These are phyloP conservation scores for Talaromyces rugulosus DNA, from an alignment of 2,329 filamentous ascomycete genomes.

Conservation along the genomic window DNA sequence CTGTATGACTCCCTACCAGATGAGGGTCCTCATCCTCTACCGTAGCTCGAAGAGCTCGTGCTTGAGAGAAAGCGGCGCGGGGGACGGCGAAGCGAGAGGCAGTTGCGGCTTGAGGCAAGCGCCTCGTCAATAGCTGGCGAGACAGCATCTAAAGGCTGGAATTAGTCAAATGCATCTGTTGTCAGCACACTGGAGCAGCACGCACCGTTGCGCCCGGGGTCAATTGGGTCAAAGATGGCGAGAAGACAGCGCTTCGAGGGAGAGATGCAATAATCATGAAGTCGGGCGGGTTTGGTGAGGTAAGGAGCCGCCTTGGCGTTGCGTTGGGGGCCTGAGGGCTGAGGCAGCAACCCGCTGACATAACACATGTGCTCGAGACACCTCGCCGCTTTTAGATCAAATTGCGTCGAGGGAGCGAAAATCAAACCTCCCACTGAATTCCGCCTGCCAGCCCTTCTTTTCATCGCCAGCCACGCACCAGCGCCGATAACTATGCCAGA, in stretches of 20 bases:
- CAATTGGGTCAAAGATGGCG: constrained; percentile 14
- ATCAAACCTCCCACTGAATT: constrained; percentile 38
- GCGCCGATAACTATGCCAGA: constrained; percentile 44
- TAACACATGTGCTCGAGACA: background rate
- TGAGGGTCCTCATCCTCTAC: constrained; percentile 39
- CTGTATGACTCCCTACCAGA: constrained; percentile 30
- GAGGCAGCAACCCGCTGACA: constrained; percentile 15
- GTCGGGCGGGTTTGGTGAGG: constrained; percentile 7
- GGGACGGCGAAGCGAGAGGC: constrained; percentile 33
- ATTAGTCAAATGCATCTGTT: background rate
- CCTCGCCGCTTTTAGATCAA: constrained; percentile 18
- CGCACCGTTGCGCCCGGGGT: constrained; percentile 25
- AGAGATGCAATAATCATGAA: background rate
- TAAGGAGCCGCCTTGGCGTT: constrained; percentile 1
- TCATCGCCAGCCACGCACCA: constrained; percentile 34
- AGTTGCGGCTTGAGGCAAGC: constrained; percentile 32
- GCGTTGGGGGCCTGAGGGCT: constrained; percentile 6
- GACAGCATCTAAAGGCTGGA: constrained; percentile 37
- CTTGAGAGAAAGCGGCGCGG: constrained; percentile 41
- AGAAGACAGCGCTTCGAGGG: constrained; percentile 15
- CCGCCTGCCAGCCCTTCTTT: constrained; percentile 27
- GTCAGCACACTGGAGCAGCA: background rate
- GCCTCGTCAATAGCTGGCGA: constrained; percentile 40
- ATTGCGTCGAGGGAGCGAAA: constrained; percentile 24
- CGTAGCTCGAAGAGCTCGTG: constrained; percentile 32